Conservation (phyloP, 345 rosid species). For the Gossypium longicalyx region DNA sequence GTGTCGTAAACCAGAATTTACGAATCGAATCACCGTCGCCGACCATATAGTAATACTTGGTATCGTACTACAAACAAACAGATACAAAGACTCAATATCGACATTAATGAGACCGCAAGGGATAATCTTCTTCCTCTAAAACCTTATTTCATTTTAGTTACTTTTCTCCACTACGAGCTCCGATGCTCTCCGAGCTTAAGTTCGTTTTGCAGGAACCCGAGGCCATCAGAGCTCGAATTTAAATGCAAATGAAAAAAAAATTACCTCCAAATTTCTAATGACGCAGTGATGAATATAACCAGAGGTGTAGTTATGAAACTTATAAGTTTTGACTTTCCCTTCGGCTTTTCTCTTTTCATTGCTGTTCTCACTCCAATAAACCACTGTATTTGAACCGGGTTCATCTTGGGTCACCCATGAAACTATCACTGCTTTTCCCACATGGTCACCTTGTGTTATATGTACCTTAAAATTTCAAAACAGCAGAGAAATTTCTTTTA, state of each 20-base stretch:
- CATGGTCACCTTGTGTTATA: conserved; percentile 90
- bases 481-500: not conserved
- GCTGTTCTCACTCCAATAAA: conserved; percentile 63
- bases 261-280: conserved; percentile 61
- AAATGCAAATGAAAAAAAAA: no score
- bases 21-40: conserved; percentile 45
- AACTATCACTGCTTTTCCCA: conserved; percentile 69
- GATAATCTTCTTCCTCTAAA: no score
- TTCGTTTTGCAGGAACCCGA: no score
- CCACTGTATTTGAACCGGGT: conserved; percentile 54
- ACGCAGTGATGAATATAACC: conserved; percentile 84
- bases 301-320: conserved; percentile 58
- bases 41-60: conserved; percentile 57
- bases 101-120: not conserved
- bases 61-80: conserved; percentile 38
- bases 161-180: no score
- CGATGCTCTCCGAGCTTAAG: no score
- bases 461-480: conserved; percentile 47
- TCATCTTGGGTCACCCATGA: conserved; percentile 85
- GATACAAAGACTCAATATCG: not conserved
- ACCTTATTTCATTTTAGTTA: no score
- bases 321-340: conserved; percentile 52
- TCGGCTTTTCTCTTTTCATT: conserved; percentile 35
- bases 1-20: conserved; percentile 63
- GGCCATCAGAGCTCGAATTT: no score